phyloP scores from a whole-genome alignment of 2,329 filamentous ascomycete genomes.

The Hypomyces perniciosus region DNA sequence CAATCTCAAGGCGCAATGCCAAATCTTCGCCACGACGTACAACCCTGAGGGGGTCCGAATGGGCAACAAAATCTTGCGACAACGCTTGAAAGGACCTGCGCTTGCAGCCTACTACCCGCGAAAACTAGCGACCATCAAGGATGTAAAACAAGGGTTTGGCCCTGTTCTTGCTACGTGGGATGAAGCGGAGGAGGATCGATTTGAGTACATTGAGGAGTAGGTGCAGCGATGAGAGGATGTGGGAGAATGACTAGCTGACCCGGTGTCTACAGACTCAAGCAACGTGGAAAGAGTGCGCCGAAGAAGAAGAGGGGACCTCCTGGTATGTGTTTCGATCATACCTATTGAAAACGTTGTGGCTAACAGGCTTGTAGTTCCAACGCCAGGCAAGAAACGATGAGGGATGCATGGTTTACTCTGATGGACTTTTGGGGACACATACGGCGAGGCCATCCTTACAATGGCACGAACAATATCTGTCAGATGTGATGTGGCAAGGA shows the following conservation, averaged over 20 bases:
- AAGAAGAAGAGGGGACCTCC: constrained; percentile 71
- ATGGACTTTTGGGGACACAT: not conserved
- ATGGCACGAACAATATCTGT: not conserved
- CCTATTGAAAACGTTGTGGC: not conserved
- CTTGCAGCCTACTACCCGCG: constrained; percentile 86
- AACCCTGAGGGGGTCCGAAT: constrained; percentile 78
- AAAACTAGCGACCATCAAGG: constrained; percentile 62
- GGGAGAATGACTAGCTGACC: constrained; percentile 24
- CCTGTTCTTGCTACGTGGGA: constrained; percentile 64
- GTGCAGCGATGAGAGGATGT: constrained; percentile 17
- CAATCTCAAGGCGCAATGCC: constrained; percentile 68
- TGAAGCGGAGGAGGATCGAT: constrained; percentile 70
- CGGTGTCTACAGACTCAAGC: constrained; percentile 52
- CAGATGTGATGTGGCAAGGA: not conserved
- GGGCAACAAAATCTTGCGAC: constrained; percentile 87
- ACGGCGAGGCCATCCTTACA: not conserved
- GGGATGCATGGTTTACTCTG: not conserved
- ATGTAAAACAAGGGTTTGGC: constrained; percentile 64
- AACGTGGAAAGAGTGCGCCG: constrained; percentile 78
- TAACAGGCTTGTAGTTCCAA: constrained; percentile 21
- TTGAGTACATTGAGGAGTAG: constrained; percentile 66
- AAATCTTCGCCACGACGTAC: constrained; percentile 84
- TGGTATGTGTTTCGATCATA: constrained; percentile 22
- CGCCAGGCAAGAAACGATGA: constrained; percentile 27
- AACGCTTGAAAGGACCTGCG: constrained; percentile 77